These are phyloP conservation scores for Grosmannia clavigera DNA, from an alignment of 2,329 filamentous ascomycete genomes.

Conservation along the genomic window DNA sequence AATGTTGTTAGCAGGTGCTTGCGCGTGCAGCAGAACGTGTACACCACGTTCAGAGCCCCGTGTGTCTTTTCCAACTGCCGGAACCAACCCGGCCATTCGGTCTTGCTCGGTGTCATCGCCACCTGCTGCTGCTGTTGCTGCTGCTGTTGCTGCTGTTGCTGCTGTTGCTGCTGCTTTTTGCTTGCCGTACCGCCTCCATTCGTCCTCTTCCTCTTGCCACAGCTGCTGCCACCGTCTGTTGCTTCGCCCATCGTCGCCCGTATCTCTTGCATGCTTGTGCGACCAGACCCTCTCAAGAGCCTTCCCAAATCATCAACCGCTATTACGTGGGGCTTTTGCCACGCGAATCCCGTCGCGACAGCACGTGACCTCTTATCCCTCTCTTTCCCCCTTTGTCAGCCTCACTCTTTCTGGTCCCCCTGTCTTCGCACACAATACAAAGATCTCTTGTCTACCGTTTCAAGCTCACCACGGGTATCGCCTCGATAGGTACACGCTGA, in stretches of 20 bases:
- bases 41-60: constrained; percentile 79
- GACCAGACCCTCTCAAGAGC: background rate
- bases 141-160: background rate
- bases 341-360: background rate
- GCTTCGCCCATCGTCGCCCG: too few species aligned
- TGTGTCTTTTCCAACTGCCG: constrained; percentile 63
- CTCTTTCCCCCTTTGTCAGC: background rate
- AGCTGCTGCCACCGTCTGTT: background rate
- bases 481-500: background rate
- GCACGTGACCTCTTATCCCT: background rate
- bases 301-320: background rate
- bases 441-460: background rate
- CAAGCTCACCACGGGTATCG: too few species aligned
- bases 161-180: background rate
- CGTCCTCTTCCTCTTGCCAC: too few species aligned
- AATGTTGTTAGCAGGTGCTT: constrained; percentile 90
- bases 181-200: too few species aligned
- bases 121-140: background rate
- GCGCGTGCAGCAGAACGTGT: constrained; percentile 86
- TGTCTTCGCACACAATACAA: background rate
- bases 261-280: too few species aligned
- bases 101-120: background rate
- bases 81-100: constrained; percentile 64
- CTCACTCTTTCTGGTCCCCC: background rate
- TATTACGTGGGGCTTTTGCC: too few species aligned